Evolutionary conservation across 176 grass and related monocot species (phyloP).

Genomic region (Stipa capillata): DNA sequence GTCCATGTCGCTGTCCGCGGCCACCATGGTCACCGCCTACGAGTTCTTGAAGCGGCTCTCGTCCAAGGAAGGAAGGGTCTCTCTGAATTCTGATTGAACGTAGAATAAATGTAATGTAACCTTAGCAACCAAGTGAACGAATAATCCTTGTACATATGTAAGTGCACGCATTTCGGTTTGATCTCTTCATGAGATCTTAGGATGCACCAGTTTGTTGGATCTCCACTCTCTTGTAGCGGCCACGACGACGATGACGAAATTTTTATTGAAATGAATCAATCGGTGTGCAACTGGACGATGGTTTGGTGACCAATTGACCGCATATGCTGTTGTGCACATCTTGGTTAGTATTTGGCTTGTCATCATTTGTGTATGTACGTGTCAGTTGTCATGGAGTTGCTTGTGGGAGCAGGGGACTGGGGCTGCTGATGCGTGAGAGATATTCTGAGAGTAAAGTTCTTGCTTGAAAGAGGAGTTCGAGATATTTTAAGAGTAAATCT

Average conservation of each 20-base stretch:
- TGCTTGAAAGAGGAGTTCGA: neutral
- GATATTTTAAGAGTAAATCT: neutral
- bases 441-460: neutral
- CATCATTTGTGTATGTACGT: neutral
- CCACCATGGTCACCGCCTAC: slow-evolving; percentile 47
- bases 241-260: neutral
- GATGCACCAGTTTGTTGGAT: neutral
- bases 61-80: slow-evolving; percentile 21
- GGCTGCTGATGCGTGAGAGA: neutral
- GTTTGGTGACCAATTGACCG: neutral
- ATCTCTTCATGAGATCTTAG: neutral
- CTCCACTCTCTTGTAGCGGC: neutral
- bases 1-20: slow-evolving; percentile 41
- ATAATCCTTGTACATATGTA: neutral
- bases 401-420: neutral
- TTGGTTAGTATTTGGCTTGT: neutral
- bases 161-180: neutral
- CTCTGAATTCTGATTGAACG: neutral
- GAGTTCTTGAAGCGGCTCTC: too few species aligned
- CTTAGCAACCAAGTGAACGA: neutral
- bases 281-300: neutral
- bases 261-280: neutral
- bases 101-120: neutral
- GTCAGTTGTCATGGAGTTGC: neutral
- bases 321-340: neutral